Base-by-base conservation (phyloP, 495 filamentous ascomycete genomes). In the Xylaria grammica region DNA sequence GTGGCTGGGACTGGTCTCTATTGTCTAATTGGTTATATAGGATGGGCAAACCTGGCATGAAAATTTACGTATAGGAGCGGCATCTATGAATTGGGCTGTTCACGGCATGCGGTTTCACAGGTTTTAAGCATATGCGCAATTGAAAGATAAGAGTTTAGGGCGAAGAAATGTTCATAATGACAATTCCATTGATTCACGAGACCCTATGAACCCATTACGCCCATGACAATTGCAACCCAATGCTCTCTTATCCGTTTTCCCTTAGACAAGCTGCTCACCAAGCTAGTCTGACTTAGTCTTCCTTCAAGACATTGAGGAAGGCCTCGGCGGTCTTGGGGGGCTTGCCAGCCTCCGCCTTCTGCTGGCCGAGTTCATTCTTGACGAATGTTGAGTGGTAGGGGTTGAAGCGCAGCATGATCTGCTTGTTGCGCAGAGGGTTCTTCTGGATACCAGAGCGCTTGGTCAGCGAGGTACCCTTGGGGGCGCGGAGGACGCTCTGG, bases 371-470 rank as follows among this genome's bases (percentile, higher is more conserved):
- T 67, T 78, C 69, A 75, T 92, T 83, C 85, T 94, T 91, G 65
- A 85, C 82, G 83, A 92, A 99, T 45, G 88, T 87, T 71, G 89
- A 84, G 62, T 94, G 93, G 83, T 99, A 99, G 63, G 95, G 95
- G 86, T 99, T 99, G 79, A 98, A 90, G 66, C 95, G 87, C 75
- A 97, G 90, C 81, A 97, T 85, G 63, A 99, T 87, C 85, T 98
- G 96, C 87, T 91, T 96, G 89, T 99, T 99, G 82, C 84, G 85
- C 65, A 99, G 91, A 76, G 95, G 96, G 87, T 99, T 98, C 93
- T 99, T 99, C 87, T 96, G 93, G 62, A 97, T 91, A 73, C 84
- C 78, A 70, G 83, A 82, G 72, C 95, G 91, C 92, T 97, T 97
- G 81, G 93, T 95, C 73, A 86, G 83, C 72, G 93, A 84, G 70